Evolutionary conservation across 768 basidiomycete genomes (phyloP), one percentile per base, ranked within the genome.

Genomic region (Trametes meyenii): DNA sequence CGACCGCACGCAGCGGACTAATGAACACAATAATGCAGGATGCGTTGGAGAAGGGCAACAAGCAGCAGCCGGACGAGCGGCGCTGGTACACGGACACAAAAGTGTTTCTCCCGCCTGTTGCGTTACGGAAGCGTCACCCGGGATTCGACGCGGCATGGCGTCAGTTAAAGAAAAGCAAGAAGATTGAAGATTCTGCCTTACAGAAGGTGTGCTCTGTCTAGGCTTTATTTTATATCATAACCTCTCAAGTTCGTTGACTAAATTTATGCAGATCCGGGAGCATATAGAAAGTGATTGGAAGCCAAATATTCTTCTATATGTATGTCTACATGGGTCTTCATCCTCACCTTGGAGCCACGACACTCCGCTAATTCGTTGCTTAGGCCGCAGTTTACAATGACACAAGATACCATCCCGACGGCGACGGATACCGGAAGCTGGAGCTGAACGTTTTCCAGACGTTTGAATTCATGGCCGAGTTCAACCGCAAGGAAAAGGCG

Each of bases 81-180:
- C 58, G 26, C n/a, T 72, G 71, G 71, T 73, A 70, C 56, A 46
- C 63, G 60, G 33, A 11, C 3, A 61, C 69, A 26, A 69, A 67
- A 19, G 66, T 56, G 0, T 68, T 66, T 46, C 51, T 74, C 5
- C 71, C 72, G 10, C 71, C 71, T 16, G 46, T 60, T 24, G 66
- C 68, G 17, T 42, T 74, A 12, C 61, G 64, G 61, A 45, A 46
- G 13, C 62, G 63, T 19, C 71, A 73, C 58, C 64, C 68, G 6
- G 69, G 67, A 10, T 70, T 73, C 38, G 66, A 65, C 5, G 44
- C 55, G 21, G 67, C 61, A 38, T 61, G 64, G 39, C 10, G 11
- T 14, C 29, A 39, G 29, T 7, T 59, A 16, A 36, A 23, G 51
- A n/a, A 16, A 1, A n/a, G 19, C 40, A 38, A 17, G 24, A 39